Percentiles rank a stretch among this genome's conserved stretches.
Evolutionary conservation across 2,329 filamentous ascomycete genomes (phyloP).

Genomic region (Neospermospora avenae): DNA sequence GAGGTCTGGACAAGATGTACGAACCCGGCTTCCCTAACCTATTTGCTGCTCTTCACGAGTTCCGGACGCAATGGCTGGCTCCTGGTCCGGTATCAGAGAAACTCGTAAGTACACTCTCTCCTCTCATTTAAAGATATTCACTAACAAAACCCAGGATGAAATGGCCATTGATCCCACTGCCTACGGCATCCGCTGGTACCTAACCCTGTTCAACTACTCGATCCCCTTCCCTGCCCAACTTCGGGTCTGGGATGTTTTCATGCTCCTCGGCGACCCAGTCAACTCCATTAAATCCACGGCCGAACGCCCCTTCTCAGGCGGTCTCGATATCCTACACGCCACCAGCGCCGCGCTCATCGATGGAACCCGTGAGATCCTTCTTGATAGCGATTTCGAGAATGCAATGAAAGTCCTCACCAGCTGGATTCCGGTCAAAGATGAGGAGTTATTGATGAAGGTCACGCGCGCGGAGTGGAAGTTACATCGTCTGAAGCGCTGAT

Average conservation of each 20-base stretch:
- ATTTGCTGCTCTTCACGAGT: constrained; percentile 81
- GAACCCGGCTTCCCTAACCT: constrained; percentile 79
- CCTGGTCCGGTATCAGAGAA: constrained; percentile 75
- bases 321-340: constrained; percentile 85
- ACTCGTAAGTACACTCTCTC: constrained; percentile 56
- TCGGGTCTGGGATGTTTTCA: constrained; percentile 96
- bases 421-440: constrained; percentile 91
- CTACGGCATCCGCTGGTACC: constrained; percentile 97
- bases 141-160: constrained; percentile 52
- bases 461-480: constrained; percentile 82
- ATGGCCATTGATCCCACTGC: constrained; percentile 80
- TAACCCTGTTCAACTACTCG: constrained; percentile 95
- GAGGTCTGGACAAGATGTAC: constrained; percentile 83
- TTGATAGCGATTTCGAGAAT: constrained; percentile 95
- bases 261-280: constrained; percentile 81
- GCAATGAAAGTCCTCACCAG: constrained; percentile 96
- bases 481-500: constrained; percentile 45
- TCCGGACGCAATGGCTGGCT: constrained; percentile 78
- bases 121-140: background rate
- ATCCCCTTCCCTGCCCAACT: constrained; percentile 93
- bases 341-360: constrained; percentile 87
- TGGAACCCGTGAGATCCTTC: constrained; percentile 79
- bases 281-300: constrained; percentile 34
- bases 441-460: constrained; percentile 89
- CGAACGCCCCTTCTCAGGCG: constrained; percentile 50